These are phyloP conservation scores for Pseudogymnoascus sp. DNA, from an alignment of 2,329 filamentous ascomycete species.

Conservation along the genomic window DNA sequence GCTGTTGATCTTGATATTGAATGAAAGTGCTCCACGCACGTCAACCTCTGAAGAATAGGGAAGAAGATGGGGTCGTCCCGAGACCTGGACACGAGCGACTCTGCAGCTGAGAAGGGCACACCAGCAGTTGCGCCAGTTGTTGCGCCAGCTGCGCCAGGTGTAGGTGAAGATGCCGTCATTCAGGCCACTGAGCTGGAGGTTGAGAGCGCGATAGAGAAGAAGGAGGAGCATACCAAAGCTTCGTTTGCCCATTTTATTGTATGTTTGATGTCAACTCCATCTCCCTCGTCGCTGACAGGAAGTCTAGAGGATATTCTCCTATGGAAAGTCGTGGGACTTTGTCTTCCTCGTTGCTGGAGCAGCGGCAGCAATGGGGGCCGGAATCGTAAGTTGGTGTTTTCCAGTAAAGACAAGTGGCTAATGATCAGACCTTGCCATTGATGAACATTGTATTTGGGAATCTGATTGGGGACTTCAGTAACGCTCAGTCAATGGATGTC, in stretches of 20 bases:
- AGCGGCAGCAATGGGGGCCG: slow-evolving; percentile 43
- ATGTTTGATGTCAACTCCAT: background rate
- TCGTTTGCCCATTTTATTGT: background rate
- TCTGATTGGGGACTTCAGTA: slow-evolving; percentile 42
- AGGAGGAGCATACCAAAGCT: background rate
- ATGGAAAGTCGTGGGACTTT: slow-evolving; percentile 47
- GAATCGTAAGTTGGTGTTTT: slow-evolving; percentile 30
- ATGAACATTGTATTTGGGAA: slow-evolving; percentile 53
- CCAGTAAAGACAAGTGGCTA: slow-evolving; percentile 9
- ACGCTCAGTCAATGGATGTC: slow-evolving; percentile 9
- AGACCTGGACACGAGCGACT: background rate
- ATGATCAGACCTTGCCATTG: slow-evolving; percentile 43
- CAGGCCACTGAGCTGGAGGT: background rate
- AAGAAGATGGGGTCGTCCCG: background rate
- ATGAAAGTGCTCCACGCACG: background rate
- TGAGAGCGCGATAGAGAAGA: background rate
- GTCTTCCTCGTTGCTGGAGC: slow-evolving; percentile 40
- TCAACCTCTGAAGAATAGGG: background rate
- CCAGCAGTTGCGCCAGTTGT: background rate
- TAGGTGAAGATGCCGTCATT: background rate
- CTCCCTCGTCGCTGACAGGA: background rate
- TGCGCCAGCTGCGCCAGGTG: background rate
- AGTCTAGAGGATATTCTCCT: slow-evolving; percentile 36
- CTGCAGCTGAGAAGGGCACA: background rate
- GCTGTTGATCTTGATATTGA: background rate